Conservation (phyloP, 768 basidiomycete genomes). For the Postia placenta region DNA sequence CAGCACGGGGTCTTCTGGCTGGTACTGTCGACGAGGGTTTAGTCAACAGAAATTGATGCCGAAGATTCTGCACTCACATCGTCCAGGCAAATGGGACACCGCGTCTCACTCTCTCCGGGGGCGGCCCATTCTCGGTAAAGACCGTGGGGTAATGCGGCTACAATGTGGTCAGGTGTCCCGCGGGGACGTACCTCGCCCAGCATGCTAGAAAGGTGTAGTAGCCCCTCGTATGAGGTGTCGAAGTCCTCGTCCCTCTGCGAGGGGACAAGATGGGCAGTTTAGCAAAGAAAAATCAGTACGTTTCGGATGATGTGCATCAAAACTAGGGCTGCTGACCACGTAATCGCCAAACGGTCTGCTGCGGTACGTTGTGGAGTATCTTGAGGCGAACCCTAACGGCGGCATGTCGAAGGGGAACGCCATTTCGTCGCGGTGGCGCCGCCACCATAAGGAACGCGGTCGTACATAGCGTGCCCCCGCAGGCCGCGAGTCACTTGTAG, state of each 20-base stretch:
- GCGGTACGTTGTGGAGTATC: too few relatives aligned
- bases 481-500: too few relatives aligned
- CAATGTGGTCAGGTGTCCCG: conserved; percentile 54
- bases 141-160: conserved; percentile 53
- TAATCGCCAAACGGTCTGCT: conserved; percentile 33
- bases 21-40: conserved; percentile 61
- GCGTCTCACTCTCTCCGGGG: conserved; percentile 51
- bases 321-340: conserved; percentile 37
- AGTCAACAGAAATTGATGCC: conserved; percentile 4
- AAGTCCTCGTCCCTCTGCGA: conserved; percentile 71
- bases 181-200: conserved; percentile 67
- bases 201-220: conserved; percentile 50
- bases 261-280: conserved; percentile 1
- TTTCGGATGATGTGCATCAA: not conserved
- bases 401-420: too few relatives aligned
- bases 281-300: not conserved
- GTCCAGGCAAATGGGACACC: conserved; percentile 82
- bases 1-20: conserved; percentile 51
- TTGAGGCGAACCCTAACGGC: not conserved
- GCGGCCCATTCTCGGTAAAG: conserved; percentile 65
- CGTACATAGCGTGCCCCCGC: too few relatives aligned
- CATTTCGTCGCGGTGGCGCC: too few relatives aligned
- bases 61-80: conserved; percentile 74
- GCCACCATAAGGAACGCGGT: too few relatives aligned
- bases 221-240: conserved; percentile 67